phyloP scores from a whole-genome alignment of 176 grass and related monocot species.

The Cymbopogon citratus region DNA sequence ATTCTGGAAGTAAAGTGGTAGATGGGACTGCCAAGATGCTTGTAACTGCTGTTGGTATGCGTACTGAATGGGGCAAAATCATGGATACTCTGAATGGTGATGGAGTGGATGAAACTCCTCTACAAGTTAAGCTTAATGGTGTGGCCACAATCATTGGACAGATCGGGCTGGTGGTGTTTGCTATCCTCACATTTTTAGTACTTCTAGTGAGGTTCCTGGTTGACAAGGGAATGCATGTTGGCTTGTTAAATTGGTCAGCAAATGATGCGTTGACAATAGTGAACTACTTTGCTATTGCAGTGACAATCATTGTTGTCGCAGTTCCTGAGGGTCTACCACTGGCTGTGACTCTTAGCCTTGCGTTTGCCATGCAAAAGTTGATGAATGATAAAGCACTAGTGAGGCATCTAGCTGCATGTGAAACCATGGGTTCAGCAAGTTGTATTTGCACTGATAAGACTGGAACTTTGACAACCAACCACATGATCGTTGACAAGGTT shows the following conservation, averaged over 20 bases:
- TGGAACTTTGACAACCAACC: slow-evolving; percentile 90
- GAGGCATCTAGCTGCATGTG: slow-evolving; percentile 81
- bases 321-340: slow-evolving; percentile 87
- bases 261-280: slow-evolving; percentile 73
- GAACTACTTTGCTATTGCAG: slow-evolving; percentile 78
- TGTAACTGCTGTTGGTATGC: slow-evolving; percentile 68
- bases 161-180: slow-evolving; percentile 72
- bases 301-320: slow-evolving; percentile 87
- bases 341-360: slow-evolving; percentile 89
- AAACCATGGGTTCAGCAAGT: slow-evolving; percentile 91
- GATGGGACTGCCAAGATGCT: slow-evolving; percentile 83
- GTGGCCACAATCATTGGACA: slow-evolving; percentile 75
- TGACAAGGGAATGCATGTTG: slow-evolving; percentile 44
- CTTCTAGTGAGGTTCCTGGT: slow-evolving; percentile 61
- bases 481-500: slow-evolving; percentile 81
- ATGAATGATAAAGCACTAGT: slow-evolving; percentile 86
- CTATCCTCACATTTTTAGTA: slow-evolving; percentile 68
- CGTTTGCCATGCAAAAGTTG: slow-evolving; percentile 97
- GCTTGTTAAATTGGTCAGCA: slow-evolving; percentile 54
- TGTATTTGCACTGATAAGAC: slow-evolving; percentile 97
- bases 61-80: slow-evolving; percentile 87
- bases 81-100: slow-evolving; percentile 62
- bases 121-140: slow-evolving; percentile 91
- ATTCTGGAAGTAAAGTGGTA: slow-evolving; percentile 74
- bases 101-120: slow-evolving; percentile 81